A percentile compares a stretch with the other conserved stretches of the same genome.
phyloP scores from a whole-genome alignment of 176 grass and related monocot species.

The Rhynchospora pubera region DNA sequence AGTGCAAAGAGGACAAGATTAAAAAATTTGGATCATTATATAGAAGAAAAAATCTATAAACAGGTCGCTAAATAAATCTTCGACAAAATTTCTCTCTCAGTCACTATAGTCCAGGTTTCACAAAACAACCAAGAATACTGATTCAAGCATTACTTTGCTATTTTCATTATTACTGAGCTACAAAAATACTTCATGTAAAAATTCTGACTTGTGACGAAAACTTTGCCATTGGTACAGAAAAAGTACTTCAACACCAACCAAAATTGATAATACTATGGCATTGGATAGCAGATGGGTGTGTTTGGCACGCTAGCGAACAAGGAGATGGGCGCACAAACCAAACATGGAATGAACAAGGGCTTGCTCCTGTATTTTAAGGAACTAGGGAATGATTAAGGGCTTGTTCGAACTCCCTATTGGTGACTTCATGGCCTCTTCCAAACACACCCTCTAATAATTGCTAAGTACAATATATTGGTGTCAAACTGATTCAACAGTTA shows the following conservation, averaged over 20 bases:
- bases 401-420: no score
- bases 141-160: not conserved
- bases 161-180: not conserved
- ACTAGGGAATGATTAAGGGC: no score
- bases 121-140: not conserved
- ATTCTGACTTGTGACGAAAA: no score
- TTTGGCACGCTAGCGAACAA: no score
- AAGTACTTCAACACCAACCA: not conserved
- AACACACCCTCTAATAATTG: not conserved
- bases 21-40: not conserved
- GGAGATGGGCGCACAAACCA: no score
- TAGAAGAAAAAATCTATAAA: not conserved
- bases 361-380: no score
- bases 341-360: no score
- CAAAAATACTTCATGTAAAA: not conserved
- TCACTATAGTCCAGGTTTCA: not conserved
- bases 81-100: not conserved
- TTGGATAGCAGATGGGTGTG: not conserved
- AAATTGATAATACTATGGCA: not conserved
- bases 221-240: no score
- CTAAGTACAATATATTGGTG: not conserved
- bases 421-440: no score
- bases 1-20: conserved; percentile 11
- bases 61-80: not conserved
- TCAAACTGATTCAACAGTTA: not conserved